Conservation (phyloP, 73 alveolate species). For the Symbiodinium natans region DNA sequence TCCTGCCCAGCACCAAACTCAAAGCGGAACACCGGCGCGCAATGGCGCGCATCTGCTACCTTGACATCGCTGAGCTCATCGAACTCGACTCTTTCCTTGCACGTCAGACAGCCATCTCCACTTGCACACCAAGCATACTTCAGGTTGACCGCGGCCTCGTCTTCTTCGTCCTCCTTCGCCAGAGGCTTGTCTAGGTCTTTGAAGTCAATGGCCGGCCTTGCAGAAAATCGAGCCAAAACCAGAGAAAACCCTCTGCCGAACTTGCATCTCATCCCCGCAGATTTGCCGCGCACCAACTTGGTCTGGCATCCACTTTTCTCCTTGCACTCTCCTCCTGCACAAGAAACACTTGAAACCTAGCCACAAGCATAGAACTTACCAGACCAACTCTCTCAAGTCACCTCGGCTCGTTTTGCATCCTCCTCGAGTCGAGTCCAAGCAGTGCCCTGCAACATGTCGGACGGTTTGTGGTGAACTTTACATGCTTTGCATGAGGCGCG, state of each 20-base stretch:
- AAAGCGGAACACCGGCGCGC: too few relatives aligned
- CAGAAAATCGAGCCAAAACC: neutral
- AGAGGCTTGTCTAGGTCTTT: slow-evolving; percentile 1
- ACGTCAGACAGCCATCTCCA: neutral
- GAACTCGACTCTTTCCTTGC: neutral
- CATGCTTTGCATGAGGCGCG: neutral
- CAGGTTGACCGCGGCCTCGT: neutral
- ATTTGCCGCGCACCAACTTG: slow-evolving; percentile 15
- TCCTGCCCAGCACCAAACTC: neutral
- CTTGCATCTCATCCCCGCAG: too few relatives aligned
- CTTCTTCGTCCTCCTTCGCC: neutral
- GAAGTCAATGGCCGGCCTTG: neutral
- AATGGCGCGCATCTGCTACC: neutral
- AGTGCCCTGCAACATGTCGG: slow-evolving; percentile 26
- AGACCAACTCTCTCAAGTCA: too few relatives aligned
- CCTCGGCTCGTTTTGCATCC: slow-evolving; percentile 40
- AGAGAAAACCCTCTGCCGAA: too few relatives aligned
- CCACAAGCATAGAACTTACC: too few relatives aligned
- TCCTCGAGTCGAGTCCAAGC: slow-evolving; percentile 66
- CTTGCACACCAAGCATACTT: neutral
- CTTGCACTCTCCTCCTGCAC: slow-evolving; percentile 1
- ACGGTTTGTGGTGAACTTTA: too few relatives aligned
- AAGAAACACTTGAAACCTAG: too few relatives aligned
- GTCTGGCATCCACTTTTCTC: slow-evolving; percentile 31
- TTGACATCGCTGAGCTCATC: neutral